phyloP scores from a whole-genome alignment of 768 basidiomycete species.

The Leucocoprinus sp. region DNA sequence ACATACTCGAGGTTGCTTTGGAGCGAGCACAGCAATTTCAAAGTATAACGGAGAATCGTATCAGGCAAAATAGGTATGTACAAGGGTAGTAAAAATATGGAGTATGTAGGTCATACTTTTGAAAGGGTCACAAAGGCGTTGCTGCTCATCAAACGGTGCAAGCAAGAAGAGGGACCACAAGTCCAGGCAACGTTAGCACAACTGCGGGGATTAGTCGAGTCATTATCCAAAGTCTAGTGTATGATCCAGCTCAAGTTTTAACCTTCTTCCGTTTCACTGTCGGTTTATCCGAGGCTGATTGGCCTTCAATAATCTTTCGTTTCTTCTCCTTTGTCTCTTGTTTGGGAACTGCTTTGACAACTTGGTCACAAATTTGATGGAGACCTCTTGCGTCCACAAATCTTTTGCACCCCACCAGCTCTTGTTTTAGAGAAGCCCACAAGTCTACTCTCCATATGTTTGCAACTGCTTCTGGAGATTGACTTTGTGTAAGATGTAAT shows the following conservation, averaged over 20 bases:
- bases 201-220: constrained; percentile 19
- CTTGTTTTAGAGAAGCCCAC: constrained; percentile 45
- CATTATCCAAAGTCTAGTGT: constrained; percentile 15
- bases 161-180: constrained; percentile 13
- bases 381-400: constrained; percentile 59
- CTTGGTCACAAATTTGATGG: constrained; percentile 56
- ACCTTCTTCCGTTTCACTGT: constrained; percentile 17
- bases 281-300: constrained; percentile 12
- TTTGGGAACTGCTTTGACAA: constrained; percentile 24
- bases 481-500: constrained; percentile 56
- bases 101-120: not conserved
- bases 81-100: not conserved
- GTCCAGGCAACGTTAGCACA: constrained; percentile 20
- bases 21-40: constrained; percentile 49
- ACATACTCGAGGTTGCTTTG: constrained; percentile 55
- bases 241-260: constrained; percentile 19
- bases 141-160: constrained; percentile 21
- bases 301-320: constrained; percentile 13
- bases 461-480: constrained; percentile 24
- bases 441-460: constrained; percentile 51
- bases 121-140: constrained; percentile 20
- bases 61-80: constrained; percentile 40
- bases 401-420: constrained; percentile 42
- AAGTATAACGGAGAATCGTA: constrained; percentile 39
- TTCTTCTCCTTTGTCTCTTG: constrained; percentile 4